Base-by-base conservation (phyloP, 1,139 yeast species). In the Debaryomyces singareniensis region DNA sequence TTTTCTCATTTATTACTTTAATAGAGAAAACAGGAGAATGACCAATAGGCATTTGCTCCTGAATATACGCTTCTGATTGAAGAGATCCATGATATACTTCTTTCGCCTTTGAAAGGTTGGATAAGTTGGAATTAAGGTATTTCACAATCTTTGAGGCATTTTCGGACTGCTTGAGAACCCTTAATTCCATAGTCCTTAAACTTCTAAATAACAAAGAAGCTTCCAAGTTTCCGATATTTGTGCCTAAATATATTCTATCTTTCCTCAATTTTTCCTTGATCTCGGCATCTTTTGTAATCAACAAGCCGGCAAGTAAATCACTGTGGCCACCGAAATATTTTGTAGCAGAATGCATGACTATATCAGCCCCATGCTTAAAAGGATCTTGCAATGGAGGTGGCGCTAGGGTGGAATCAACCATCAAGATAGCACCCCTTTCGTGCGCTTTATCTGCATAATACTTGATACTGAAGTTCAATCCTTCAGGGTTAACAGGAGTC, bases 241-340 rank as follows among this genome's bases (percentile, higher is more conserved):
- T 76, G 13, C 96, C 96, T 32, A 86, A 56, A 33, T 63, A 68
- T 10, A 74, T 53, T 44, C 97, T 67, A 45, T 87, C 96, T 0
- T 49, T 51, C 6, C 66, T 53, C 39, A 89, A 61, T 27, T 58
- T 49, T 11, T 58, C 43, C 36, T 70, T 68, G 5, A 65, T 62
- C 1, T 61, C 58, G 5, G 49, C 44, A 37, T 75, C 74, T 49
- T 78, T 76, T 9, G 83, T 78, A 9, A 78, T 75, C 22, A 87
- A 58, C 7, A 81, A 67, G 13, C 96, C 96, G 3, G 95, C 89
- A 28, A 89, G 63, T 31, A 86, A 58, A 53, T 89, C 96, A n/a
- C 95, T 82, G 53, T 87, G 96, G 13, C 96, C 96, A 22, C 95
- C 96, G 49, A 86, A 79, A 55, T 78, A 89, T 52, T 87, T 87